Percentiles rank a stretch among this genome's conserved stretches.
These are phyloP conservation scores for Claviceps spartinae DNA, from an alignment of 2,329 filamentous ascomycete genomes.

Conservation along the genomic window DNA sequence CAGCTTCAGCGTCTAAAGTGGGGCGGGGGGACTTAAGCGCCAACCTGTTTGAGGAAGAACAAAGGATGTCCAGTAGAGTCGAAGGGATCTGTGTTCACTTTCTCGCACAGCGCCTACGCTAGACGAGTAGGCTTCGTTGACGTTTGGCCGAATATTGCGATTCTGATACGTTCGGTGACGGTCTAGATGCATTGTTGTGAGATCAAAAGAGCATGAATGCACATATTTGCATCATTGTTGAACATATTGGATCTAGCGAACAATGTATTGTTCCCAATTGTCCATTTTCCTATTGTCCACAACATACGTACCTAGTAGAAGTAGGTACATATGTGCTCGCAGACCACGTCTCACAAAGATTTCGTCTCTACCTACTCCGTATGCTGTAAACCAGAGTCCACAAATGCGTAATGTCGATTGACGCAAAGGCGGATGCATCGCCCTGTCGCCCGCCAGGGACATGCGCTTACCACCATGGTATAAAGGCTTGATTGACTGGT, in stretches of 20 bases:
- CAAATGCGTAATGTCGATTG: no score
- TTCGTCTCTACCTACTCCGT: no score
- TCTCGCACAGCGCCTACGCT: not conserved
- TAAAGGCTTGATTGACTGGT: no score
- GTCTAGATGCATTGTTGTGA: not conserved
- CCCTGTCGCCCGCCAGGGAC: no score
- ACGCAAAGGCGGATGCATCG: no score
- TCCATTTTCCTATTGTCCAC: not conserved
- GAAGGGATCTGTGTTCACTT: not conserved
- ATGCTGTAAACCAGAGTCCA: no score
- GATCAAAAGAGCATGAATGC: not conserved
- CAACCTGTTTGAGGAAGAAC: not conserved
- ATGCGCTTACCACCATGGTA: no score
- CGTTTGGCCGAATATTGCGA: not conserved
- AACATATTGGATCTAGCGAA: not conserved
- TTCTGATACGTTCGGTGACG: not conserved
- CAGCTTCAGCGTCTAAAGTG: not conserved
- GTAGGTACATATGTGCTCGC: no score
- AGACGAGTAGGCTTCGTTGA: not conserved
- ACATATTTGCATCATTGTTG: not conserved
- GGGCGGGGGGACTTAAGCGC: not conserved
- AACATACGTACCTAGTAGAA: no score
- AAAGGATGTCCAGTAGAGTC: slow-evolving; percentile 1
- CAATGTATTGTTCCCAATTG: not conserved
- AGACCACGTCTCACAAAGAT: not conserved